phyloP scores from a whole-genome alignment of 805 yeast species.

The Yamadazyma sp. region DNA sequence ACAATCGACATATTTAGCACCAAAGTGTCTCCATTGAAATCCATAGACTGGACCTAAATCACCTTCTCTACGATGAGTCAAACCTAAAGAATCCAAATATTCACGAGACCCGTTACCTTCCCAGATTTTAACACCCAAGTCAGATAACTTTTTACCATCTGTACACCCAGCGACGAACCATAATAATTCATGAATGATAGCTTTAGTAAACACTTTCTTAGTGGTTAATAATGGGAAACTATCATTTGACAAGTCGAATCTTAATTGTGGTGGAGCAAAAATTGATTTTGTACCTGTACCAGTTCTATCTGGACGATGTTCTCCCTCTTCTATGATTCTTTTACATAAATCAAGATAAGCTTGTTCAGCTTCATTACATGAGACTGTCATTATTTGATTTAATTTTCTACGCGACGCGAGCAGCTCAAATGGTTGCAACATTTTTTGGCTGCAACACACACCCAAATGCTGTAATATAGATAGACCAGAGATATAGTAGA shows the following conservation, averaged over 20 bases:
- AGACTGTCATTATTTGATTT: constrained; percentile 19
- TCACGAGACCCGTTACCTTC: constrained; percentile 97
- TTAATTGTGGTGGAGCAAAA: constrained; percentile 94
- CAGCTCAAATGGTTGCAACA: no score
- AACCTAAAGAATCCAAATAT: constrained; percentile 79
- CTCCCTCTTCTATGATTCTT: constrained; percentile 79
- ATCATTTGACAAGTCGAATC: constrained; percentile 73
- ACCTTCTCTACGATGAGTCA: constrained; percentile 79
- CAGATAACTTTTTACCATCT: constrained; percentile 74
- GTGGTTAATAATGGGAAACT: constrained; percentile 88
- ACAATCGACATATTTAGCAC: constrained; percentile 86
- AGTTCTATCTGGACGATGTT: constrained; percentile 90
- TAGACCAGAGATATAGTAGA: not conserved
- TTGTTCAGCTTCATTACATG: constrained; percentile 60
- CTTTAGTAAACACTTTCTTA: constrained; percentile 85
- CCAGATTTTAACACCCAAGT: constrained; percentile 94
- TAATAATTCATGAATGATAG: constrained; percentile 80
- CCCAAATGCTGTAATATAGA: not conserved
- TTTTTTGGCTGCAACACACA: no score
- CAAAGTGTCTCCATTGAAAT: constrained; percentile 99
- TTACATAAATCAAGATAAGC: constrained; percentile 83
- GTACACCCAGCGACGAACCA: constrained; percentile 95
- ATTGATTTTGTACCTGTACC: constrained; percentile 93
- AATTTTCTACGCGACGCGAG: constrained; percentile 1
- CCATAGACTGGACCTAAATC: constrained; percentile 99